Evolutionary conservation across 139 green algal genomes (phyloP).

Genomic region (Pleodorina starrii): DNA sequence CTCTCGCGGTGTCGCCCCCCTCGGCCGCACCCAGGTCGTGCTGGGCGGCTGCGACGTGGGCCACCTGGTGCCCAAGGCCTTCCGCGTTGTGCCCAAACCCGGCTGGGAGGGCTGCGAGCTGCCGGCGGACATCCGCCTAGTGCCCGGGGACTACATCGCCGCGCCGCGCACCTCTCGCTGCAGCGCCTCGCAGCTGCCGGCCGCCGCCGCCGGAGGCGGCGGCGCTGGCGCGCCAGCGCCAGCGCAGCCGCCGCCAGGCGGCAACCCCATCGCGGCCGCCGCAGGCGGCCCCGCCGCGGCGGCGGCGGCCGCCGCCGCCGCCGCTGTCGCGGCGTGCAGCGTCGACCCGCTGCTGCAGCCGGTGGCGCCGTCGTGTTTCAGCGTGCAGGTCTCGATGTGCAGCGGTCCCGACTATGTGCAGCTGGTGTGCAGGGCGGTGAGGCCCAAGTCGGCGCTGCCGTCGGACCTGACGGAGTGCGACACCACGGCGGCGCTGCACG

Average conservation of each 20-base stretch:
- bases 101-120: constrained; percentile 32
- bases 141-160: constrained; percentile 33
- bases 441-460: constrained; percentile 4
- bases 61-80: constrained; percentile 76
- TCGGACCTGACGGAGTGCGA: constrained; percentile 49
- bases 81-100: constrained; percentile 83
- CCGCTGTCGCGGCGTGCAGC: not conserved
- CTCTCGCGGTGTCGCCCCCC: no score
- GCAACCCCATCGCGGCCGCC: not conserved
- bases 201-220: not conserved
- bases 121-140: not conserved
- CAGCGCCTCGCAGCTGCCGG: not conserved
- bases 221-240: not conserved
- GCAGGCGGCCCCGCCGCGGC: no score
- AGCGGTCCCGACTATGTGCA: constrained; percentile 52
- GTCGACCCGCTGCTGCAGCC: constrained; percentile 1
- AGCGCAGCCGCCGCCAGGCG: not conserved
- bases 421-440: constrained; percentile 41
- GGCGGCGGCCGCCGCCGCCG: not conserved
- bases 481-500: constrained; percentile 44
- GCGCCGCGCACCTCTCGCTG: not conserved
- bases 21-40: constrained; percentile 34
- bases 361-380: not conserved
- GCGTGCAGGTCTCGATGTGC: constrained; percentile 28
- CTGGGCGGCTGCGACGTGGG: constrained; percentile 60